Conservation (phyloP, 441 rosid genomes). For the Adansonia grandidieri region DNA sequence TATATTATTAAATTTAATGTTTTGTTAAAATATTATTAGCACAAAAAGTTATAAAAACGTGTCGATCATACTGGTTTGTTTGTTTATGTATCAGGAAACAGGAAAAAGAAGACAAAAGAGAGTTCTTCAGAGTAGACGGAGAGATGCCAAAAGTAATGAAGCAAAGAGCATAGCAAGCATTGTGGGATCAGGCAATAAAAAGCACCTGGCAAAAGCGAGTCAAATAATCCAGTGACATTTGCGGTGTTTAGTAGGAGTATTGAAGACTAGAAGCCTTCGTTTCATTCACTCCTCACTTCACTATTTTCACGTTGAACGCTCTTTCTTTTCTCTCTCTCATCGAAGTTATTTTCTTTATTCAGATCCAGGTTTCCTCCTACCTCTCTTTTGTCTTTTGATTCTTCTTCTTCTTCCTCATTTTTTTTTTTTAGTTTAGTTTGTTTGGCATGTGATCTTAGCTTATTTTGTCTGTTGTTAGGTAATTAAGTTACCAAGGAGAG, state of each 20-base stretch:
- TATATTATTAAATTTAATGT: too few relatives aligned
- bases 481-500: slow-evolving; percentile 14
- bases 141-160: background rate
- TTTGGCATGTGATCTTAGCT: slow-evolving; percentile 9
- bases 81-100: too few relatives aligned
- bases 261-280: background rate
- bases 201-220: slow-evolving; percentile 33
- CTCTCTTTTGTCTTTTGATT: background rate
- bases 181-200: too few relatives aligned
- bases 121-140: slow-evolving; percentile 21
- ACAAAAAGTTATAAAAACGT: too few relatives aligned
- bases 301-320: slow-evolving; percentile 6
- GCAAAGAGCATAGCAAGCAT: background rate
- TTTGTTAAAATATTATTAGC: too few relatives aligned
- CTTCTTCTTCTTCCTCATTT: background rate
- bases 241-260: background rate
- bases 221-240: slow-evolving; percentile 31
- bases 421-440: background rate
- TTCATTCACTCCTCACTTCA: slow-evolving; percentile 8
- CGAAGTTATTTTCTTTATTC: slow-evolving; percentile 16
- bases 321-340: background rate
- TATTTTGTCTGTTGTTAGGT: slow-evolving; percentile 25
- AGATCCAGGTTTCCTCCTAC: slow-evolving; percentile 59
- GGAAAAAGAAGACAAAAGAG: background rate
- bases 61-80: too few relatives aligned